These are phyloP conservation scores for Penicillium sp. DNA, from an alignment of 2,329 filamentous ascomycete species.

Conservation along the genomic window DNA sequence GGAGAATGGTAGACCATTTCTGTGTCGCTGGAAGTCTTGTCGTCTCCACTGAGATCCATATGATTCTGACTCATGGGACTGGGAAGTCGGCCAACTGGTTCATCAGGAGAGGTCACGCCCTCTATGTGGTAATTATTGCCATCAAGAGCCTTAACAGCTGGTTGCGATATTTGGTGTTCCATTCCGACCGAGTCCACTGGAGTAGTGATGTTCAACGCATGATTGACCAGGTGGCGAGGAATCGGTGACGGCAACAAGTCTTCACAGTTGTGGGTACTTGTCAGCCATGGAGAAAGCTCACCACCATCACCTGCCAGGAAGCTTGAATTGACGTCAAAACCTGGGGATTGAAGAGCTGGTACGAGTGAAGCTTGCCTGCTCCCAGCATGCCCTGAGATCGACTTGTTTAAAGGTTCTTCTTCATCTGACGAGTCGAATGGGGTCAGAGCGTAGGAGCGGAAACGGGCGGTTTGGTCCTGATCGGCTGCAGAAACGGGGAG, in stretches of 20 bases:
- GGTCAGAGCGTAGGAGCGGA: slow-evolving; percentile 28
- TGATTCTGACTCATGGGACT: too few relatives aligned
- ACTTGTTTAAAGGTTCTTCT: slow-evolving; percentile 19
- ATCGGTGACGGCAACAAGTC: not conserved
- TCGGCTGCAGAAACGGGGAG: slow-evolving; percentile 26
- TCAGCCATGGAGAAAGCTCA: not conserved
- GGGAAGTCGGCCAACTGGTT: too few relatives aligned
- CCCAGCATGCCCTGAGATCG: too few relatives aligned
- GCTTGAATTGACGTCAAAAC: not conserved
- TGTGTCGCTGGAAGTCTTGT: too few relatives aligned
- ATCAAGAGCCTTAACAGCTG: not conserved
- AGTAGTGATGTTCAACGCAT: not conserved
- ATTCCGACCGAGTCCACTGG: too few relatives aligned
- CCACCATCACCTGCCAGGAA: not conserved
- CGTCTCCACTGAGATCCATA: too few relatives aligned
- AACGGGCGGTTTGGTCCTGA: slow-evolving; percentile 12
- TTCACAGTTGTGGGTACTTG: not conserved
- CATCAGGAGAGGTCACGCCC: too few relatives aligned
- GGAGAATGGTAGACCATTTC: too few relatives aligned
- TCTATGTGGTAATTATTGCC: not conserved
- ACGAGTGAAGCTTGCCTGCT: too few relatives aligned
- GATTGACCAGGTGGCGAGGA: not conserved
- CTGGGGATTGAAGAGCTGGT: too few relatives aligned
- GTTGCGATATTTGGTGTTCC: not conserved
- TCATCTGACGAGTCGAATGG: slow-evolving; percentile 36